Evolutionary conservation across 1,284 basidiomycete genomes (phyloP), one percentile per base, ranked within the genome.

Genomic region (Marasmius fiardii): DNA sequence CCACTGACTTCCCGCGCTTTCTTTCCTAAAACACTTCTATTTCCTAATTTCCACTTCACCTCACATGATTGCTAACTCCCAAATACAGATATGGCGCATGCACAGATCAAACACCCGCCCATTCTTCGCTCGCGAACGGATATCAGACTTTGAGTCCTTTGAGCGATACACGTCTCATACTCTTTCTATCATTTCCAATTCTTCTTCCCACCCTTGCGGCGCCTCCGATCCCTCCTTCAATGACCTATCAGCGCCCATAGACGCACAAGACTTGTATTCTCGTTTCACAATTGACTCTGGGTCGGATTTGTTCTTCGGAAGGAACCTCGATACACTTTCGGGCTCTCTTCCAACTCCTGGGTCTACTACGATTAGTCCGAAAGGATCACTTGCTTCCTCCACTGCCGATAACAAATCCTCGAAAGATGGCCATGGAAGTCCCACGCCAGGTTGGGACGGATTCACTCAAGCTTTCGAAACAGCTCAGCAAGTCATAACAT

Each of bases 231-330:
- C n/a, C n/a, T n/a, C n/a, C n/a, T n/a, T n/a, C n/a, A n/a, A n/a
- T n/a, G 28, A 31, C 10, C 4, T 31, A 31, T 10, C 28, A 4
- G 28, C 10, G 49, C 74, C 82, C 2, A 77, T 79, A 62, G 85
- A 85, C 58, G 76, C 79, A 1, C 86, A 90, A 63, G 88, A 90
- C 64, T 74, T 91, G 1, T 85, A 78, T 58, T 71, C 80, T 6
- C 81, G 89, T 7, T 87, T 90, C 64, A 81, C 86, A 1, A 75
- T 90, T 44, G 88, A 88, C 64, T 74, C 82, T 1, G 84, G 86
- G 1, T 85, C 86, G 8, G 85, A 88, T 56, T 88, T 87, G 62
- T 71, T 88, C 26, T 88, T 88, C 60, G 86, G 86, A 4, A 72
- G 74, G 56, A 82, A 81, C 57, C 64, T 88, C 50, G 75, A 86